Conservation (phyloP, 257 asterid genomes). For the Solanum lignicaule region DNA sequence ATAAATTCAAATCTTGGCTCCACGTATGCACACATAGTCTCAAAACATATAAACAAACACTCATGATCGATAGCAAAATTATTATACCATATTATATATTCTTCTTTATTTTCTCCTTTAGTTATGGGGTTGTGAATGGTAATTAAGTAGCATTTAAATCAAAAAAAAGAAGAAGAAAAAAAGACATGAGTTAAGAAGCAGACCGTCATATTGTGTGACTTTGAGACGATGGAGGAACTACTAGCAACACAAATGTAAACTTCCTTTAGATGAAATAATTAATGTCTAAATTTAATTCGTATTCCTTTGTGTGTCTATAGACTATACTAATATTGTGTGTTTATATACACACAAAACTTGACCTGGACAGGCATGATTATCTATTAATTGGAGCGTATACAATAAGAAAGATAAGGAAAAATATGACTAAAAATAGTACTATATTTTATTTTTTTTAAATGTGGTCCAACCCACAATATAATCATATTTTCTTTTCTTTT, state of each 20-base stretch:
- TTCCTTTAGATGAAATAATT: conserved; percentile 1
- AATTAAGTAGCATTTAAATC: not conserved
- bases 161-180: not conserved
- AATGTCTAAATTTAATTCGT: not conserved
- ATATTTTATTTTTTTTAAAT: not conserved
- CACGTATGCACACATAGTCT: not conserved
- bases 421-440: not conserved
- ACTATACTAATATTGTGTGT: not conserved
- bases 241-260: not conserved
- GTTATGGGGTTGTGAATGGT: not conserved
- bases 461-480: not conserved
- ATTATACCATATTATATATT: not conserved
- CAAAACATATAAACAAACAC: not conserved
- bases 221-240: not conserved
- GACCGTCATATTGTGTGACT: conserved; percentile 25
- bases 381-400: not conserved
- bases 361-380: not conserved
- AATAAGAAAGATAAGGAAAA: not conserved
- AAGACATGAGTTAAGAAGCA: conserved; percentile 3
- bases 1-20: not conserved
- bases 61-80: not conserved
- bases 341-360: not conserved
- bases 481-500: not conserved
- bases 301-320: not conserved
- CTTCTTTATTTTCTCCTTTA: not conserved